Evolutionary conservation across 164 flowering plant genomes (phyloP), one percentile per base, ranked within the genome.

Genomic region (Santalum album): DNA sequence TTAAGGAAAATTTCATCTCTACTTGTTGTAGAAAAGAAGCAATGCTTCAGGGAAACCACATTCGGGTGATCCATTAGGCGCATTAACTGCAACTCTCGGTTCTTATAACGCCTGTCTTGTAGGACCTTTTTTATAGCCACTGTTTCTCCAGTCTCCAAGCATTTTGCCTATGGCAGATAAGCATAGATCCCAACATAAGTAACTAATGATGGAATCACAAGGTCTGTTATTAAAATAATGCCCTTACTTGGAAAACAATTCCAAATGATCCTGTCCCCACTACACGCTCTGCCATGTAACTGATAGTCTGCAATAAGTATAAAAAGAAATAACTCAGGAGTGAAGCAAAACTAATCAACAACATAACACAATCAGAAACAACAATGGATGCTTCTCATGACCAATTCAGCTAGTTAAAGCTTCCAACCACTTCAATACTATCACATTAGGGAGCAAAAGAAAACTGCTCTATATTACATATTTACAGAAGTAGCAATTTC

Each of bases 251-350:
- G 55, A 87, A 91, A 27, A 91, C 98, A 56, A 88, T 68, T 61
- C 96, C 98, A 70, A 91, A 91, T 45, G 98, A 91, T 32, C 96
- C 98, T 44, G 82, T 86, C 11, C 98, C 98, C 49, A 91, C 98
- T 40, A 91, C 87, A 25, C 98, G 92, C 69, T 90, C 97, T 46
- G 96, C 97, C 97, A 87, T 90, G 69, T 87, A 90, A 66, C 88
- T 90, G 55, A 91, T 85, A 22, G 98, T 91, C 98, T 91, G 82
- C 58, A 66, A 26, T 55, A n/a, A 53, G 54, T 24, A 64, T 45
- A 9, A 61, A n/a, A n/a, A n/a, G n/a, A n/a, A n/a, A n/a, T n/a
- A n/a, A n/a, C n/a, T n/a, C n/a, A n/a, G n/a, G n/a, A n/a, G n/a
- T n/a, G n/a, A n/a, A n/a, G n/a, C n/a, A n/a, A n/a, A 9, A 49